Evolutionary conservation across 495 filamentous ascomycete genomes (phyloP), one percentile per base, ranked within the genome.

Genomic region (Penicillium arizonense): DNA sequence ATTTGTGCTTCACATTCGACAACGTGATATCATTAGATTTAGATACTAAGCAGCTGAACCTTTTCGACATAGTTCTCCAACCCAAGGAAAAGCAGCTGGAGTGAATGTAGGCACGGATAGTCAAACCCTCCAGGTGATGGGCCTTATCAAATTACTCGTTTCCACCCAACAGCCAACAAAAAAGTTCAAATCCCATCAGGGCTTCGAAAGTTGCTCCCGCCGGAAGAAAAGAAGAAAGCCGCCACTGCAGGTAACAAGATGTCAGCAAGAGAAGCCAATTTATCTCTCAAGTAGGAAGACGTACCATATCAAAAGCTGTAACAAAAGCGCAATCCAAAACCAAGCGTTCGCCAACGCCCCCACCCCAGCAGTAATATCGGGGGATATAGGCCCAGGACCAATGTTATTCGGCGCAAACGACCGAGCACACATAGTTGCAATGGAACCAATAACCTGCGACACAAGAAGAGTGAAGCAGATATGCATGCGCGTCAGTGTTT

Each of bases 191-290:
- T 18, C 11, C 16, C 14, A 23, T 68, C 61, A 85, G 18, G 86
- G 86, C 74, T 89, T 89, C 36, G 75, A 77, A 37, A 88, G 77
- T 63, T 88, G 85, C 65, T 87, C 86, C 72, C 85, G 87, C 30
- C 86, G 73, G 76, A 88, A 89, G 71, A 87, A 87, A 61, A 80
- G 71, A 41, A 86, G 77, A 69, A 85, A 89, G 1, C 86, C 85
- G 39, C 81, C 64, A 56, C 81, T 76, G 32, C 1, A 47, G 21
- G 44, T 18, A 50, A 4, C 24, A 20, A 18, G 5, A 44, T 18
- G 23, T 26, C 8, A 46, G 52, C n/a, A 20, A 16, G 14, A 0
- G 5, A 45, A 43, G 2, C 48, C 32, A 9, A 13, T 35, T 6
- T 16, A 20, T 30, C 2, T 34, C 3, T 4, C 5, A 51, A 18